phyloP scores from a whole-genome alignment of 2,329 filamentous ascomycete genomes.

The Monosporascus sp. region DNA sequence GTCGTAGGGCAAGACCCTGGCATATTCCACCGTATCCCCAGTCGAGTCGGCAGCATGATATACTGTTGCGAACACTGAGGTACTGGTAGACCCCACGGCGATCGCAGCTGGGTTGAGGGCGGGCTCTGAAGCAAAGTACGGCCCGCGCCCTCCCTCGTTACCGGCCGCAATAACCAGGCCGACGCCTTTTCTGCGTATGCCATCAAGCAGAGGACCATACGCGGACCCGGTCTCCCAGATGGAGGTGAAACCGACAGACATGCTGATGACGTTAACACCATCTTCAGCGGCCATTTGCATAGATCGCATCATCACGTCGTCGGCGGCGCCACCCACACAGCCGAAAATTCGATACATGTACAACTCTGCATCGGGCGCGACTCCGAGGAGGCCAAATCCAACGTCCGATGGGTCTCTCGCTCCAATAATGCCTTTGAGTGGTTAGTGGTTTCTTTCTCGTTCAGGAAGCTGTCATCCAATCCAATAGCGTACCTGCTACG shows the following conservation, averaged over 20 bases:
- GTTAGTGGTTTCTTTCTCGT: background rate
- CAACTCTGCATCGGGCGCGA: slow-evolving; percentile 4
- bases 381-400: slow-evolving; percentile 1
- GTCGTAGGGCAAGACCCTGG: background rate
- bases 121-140: background rate
- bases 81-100: background rate
- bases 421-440: background rate
- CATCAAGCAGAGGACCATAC: background rate
- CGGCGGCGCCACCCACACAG: background rate
- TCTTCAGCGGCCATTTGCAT: slow-evolving; percentile 1
- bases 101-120: background rate
- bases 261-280: slow-evolving; percentile 2
- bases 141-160: background rate
- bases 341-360: slow-evolving; percentile 4
- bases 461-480: background rate
- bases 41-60: background rate
- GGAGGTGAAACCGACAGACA: slow-evolving; percentile 1
- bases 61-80: background rate
- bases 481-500: slow-evolving; percentile 1
- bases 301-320: slow-evolving; percentile 2
- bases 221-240: slow-evolving; percentile 1
- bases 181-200: background rate
- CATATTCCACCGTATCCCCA: background rate
- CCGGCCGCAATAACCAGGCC: background rate
- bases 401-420: background rate